Base-by-base conservation (phyloP, 1,284 basidiomycete species). In the Crocinoboletus sp. region DNA sequence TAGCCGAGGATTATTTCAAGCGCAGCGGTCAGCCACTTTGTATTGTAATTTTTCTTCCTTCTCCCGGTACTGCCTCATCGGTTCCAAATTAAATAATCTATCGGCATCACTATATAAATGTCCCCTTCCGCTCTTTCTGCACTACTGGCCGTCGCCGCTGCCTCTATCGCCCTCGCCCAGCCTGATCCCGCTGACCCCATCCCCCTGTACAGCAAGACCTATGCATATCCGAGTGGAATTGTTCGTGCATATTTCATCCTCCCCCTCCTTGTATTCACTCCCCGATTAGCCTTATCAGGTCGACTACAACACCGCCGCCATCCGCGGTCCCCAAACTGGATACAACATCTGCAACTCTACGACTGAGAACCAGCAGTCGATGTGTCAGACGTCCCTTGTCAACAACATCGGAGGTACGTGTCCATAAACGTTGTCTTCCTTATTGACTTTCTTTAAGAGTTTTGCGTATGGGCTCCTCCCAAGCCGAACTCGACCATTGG, bases 331-430 rank as follows among this genome's bases (percentile, higher is more conserved):
- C 22, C 82, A 84, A 57, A 57, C 48, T 16, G 84, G 84, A 6
- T 86, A 78, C 71, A 87, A 86, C 64, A 54, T 66, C 4, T 88
- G 85, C 64, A 86, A 87, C 67, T 73, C 78, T 3, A 84, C 82
- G 5, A 87, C 84, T 6, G 68, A 79, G 63, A 74, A 72, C 53
- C 73, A 72, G 44, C 37, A 71, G 3, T 84, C 83, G 0, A 49
- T 73, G 38, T 87, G 85, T 57, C 84, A 87, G 63, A 87, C 84
- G 0, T 62, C 69, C 0, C 70, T 80, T 49, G 58, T 76, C 27
- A 79, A 79, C 66, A 57, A 64, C 49, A 57, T 78, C 23, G 72
- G 77, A 48, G 80, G 80, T 79, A 43, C 6, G 2, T 12, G 0
- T 17, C 12, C 13, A 19, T 35, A 7, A 10, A 6, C 3, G n/a